phyloP scores from a whole-genome alignment of 129 eudicot genomes.

The Rutidosis leptorrhynchoides region DNA sequence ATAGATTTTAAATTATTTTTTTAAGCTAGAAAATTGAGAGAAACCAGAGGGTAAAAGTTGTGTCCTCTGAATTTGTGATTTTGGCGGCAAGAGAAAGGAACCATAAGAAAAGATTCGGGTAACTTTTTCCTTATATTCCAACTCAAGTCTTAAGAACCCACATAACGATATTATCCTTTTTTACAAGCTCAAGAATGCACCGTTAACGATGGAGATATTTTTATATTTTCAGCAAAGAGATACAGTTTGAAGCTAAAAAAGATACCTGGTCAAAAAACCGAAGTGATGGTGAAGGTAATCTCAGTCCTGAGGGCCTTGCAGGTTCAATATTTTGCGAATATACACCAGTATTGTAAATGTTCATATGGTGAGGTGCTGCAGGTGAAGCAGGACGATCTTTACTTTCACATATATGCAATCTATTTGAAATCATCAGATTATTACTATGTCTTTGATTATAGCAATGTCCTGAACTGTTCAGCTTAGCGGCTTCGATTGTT shows the following conservation, averaged over 20 bases:
- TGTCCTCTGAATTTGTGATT: neutral
- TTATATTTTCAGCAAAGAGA: constrained; percentile 43
- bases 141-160: neutral
- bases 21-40: neutral
- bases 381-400: constrained; percentile 18
- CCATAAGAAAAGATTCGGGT: neutral
- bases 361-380: constrained; percentile 3
- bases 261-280: constrained; percentile 77
- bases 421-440: constrained; percentile 15
- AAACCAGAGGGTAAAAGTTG: neutral
- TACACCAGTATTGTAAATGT: constrained; percentile 9
- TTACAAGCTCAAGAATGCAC: neutral
- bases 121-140: neutral
- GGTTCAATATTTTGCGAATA: constrained; percentile 20
- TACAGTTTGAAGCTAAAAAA: neutral
- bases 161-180: neutral
- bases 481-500: constrained; percentile 25
- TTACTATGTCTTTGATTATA: constrained; percentile 25
- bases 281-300: constrained; percentile 92
- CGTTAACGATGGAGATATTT: neutral
- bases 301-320: constrained; percentile 77
- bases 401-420: constrained; percentile 28
- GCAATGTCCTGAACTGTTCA: constrained; percentile 22
- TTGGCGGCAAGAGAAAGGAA: neutral
- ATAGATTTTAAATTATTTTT: neutral